These are phyloP conservation scores for Pisolithus sp. DNA, from an alignment of 768 basidiomycete genomes.

Conservation along the genomic window DNA sequence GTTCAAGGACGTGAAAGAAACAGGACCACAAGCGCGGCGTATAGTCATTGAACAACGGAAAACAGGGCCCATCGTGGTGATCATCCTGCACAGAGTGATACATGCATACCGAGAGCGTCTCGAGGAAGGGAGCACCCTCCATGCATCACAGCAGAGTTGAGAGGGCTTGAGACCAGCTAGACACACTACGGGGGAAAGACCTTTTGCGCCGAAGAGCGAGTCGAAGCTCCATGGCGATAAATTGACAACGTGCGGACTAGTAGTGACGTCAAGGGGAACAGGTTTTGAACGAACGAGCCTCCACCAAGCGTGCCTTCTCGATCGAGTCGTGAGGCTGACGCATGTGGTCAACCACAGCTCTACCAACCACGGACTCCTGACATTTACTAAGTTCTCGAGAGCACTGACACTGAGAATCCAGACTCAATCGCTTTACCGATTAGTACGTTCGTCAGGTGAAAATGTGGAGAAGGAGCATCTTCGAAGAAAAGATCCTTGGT, in stretches of 20 bases:
- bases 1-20: no score
- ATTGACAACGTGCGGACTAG: conserved; percentile 59
- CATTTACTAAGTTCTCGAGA: conserved; percentile 43
- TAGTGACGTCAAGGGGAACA: conserved; percentile 64
- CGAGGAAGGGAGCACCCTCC: conserved; percentile 70
- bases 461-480: conserved; percentile 22
- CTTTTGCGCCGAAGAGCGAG: conserved; percentile 71
- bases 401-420: conserved; percentile 13
- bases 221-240: conserved; percentile 69
- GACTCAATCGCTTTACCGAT: conserved; percentile 18
- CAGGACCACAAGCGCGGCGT: no score
- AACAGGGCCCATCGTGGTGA: no score
- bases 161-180: conserved; percentile 72
- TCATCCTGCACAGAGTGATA: no score
- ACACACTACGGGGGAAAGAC: conserved; percentile 69
- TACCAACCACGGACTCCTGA: conserved; percentile 58
- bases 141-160: conserved; percentile 65
- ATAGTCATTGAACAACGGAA: no score
- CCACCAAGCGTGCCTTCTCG: conserved; percentile 51
- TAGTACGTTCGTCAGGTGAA: conserved; percentile 28
- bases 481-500: conserved; percentile 19
- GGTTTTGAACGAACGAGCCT: conserved; percentile 71
- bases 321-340: conserved; percentile 68
- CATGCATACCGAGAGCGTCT: no score
- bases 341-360: conserved; percentile 69